Conservation (phyloP, 2,329 filamentous ascomycete genomes). For the Alternaria arbusti region DNA sequence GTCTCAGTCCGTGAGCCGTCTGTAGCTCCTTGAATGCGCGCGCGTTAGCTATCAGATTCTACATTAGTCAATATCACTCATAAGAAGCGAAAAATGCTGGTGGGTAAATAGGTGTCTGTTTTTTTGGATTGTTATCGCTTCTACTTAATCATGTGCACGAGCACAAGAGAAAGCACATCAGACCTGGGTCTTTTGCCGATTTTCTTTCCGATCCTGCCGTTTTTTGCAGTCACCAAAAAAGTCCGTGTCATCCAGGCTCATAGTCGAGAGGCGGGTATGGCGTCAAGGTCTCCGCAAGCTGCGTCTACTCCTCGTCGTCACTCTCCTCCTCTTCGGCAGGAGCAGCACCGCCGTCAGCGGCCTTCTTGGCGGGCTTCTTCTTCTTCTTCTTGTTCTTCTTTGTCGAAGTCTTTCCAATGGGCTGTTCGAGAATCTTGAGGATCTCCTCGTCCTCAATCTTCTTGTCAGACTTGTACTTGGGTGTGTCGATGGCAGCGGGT, state of each 20-base stretch:
- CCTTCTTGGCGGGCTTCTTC: slow-evolving; percentile 76
- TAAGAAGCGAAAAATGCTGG: not conserved
- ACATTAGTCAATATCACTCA: not conserved
- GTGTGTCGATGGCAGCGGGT: slow-evolving; percentile 76
- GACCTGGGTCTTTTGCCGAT: not conserved
- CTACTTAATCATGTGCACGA: slow-evolving; percentile 8
- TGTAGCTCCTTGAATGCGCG: not conserved
- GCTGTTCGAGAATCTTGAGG: slow-evolving; percentile 90
- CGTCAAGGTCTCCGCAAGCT: not conserved
- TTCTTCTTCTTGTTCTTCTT: slow-evolving; percentile 85
- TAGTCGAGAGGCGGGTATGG: not conserved
- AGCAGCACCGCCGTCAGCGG: slow-evolving; percentile 56
- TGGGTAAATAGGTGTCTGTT: not conserved
- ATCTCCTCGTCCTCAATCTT: slow-evolving; percentile 97
- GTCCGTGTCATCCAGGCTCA: slow-evolving; percentile 2
- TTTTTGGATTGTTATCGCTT: slow-evolving; percentile 13
- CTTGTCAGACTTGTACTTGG: slow-evolving; percentile 91
- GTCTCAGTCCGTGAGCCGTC: not conserved
- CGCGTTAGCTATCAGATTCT: not conserved
- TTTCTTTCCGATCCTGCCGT: slow-evolving; percentile 1
- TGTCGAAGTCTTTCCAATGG: slow-evolving; percentile 68
- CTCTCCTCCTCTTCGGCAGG: slow-evolving; percentile 45
- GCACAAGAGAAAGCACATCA: not conserved
- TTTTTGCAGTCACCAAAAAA: not conserved
- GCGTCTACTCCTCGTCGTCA: slow-evolving; percentile 46